Evolutionary conservation across 2,329 filamentous ascomycete species (phyloP).

Genomic region (Claviceps monticola): DNA sequence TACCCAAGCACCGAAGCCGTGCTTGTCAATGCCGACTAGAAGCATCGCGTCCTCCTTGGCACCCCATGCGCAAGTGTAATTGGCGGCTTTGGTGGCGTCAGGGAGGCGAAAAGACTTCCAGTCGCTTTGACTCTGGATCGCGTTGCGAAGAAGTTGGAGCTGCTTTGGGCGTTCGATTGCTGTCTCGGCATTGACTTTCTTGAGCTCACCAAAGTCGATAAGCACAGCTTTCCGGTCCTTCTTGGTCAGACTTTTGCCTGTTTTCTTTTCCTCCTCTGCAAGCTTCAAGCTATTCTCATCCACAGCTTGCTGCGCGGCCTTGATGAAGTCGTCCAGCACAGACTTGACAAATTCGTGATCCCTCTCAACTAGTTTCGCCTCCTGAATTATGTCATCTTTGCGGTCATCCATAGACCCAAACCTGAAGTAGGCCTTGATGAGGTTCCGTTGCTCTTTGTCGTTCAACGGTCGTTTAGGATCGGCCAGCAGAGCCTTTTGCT

Average conservation of each 20-base stretch:
- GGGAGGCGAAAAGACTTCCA: conserved; percentile 71
- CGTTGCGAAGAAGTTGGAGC: conserved; percentile 68
- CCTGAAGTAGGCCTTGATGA: conserved; percentile 80
- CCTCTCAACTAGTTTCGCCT: conserved; percentile 71
- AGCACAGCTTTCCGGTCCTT: conserved; percentile 96
- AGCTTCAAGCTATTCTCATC: conserved; percentile 57
- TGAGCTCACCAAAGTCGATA: conserved; percentile 86
- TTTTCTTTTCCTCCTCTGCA: conserved; percentile 67
- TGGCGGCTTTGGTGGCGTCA: conserved; percentile 82
- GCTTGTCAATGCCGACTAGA: conserved; percentile 78
- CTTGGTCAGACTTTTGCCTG: conserved; percentile 75
- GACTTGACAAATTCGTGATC: conserved; percentile 67
- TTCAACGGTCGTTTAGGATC: conserved; percentile 84
- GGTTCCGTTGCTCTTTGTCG: conserved; percentile 84
- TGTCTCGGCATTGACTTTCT: conserved; percentile 91
- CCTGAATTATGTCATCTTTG: conserved; percentile 71
- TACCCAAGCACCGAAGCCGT: conserved; percentile 92
- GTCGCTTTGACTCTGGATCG: conserved; percentile 53
- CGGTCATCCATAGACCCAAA: conserved; percentile 86
- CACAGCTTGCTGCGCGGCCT: conserved; percentile 41
- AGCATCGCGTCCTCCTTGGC: conserved; percentile 94
- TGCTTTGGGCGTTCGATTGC: conserved; percentile 84
- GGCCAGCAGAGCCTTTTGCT: conserved; percentile 55
- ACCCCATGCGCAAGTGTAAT: conserved; percentile 87
- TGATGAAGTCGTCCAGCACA: conserved; percentile 62